These are phyloP conservation scores for Priceomyces melissophilus DNA, from an alignment of 805 yeast species.

Conservation along the genomic window DNA sequence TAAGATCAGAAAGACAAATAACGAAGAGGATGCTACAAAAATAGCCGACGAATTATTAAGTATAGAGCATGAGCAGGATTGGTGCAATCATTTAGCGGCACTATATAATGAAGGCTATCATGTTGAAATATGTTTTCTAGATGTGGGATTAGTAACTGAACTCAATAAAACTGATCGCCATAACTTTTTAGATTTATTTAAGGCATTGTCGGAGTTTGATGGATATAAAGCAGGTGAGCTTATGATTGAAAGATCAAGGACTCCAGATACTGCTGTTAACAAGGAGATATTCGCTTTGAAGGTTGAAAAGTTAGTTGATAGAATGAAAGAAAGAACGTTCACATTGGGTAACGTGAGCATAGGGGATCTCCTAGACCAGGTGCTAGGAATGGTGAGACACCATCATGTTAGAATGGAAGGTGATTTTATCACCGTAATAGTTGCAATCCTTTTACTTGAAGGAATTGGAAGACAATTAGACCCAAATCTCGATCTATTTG, in stretches of 20 bases:
- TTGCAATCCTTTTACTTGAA: slow-evolving; percentile 84
- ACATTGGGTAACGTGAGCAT: slow-evolving; percentile 88
- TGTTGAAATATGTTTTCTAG: slow-evolving; percentile 87
- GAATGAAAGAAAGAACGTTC: slow-evolving; percentile 83
- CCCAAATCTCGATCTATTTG: slow-evolving; percentile 90
- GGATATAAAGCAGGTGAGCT: slow-evolving; percentile 93
- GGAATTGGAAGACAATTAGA: slow-evolving; percentile 95
- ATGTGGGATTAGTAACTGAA: slow-evolving; percentile 92
- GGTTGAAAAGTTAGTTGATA: slow-evolving; percentile 77
- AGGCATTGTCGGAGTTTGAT: slow-evolving; percentile 84
- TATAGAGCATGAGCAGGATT: slow-evolving; percentile 34
- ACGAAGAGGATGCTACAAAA: slow-evolving; percentile 45
- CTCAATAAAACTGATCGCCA: slow-evolving; percentile 70
- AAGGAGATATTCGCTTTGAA: slow-evolving; percentile 82
- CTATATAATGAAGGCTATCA: slow-evolving; percentile 58
- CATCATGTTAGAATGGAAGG: slow-evolving; percentile 99
- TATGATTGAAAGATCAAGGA: slow-evolving; percentile 91
- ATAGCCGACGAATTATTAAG: slow-evolving; percentile 40
- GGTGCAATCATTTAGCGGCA: slow-evolving; percentile 45
- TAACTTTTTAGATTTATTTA: slow-evolving; percentile 86
- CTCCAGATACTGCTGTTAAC: slow-evolving; percentile 89
- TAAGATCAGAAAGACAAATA: slow-evolving; percentile 38
- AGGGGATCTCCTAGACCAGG: slow-evolving; percentile 84
- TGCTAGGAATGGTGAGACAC: slow-evolving; percentile 82
- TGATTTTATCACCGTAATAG: slow-evolving; percentile 92